Conservation (phyloP, 345 rosid species). For the Salix viminalis region DNA sequence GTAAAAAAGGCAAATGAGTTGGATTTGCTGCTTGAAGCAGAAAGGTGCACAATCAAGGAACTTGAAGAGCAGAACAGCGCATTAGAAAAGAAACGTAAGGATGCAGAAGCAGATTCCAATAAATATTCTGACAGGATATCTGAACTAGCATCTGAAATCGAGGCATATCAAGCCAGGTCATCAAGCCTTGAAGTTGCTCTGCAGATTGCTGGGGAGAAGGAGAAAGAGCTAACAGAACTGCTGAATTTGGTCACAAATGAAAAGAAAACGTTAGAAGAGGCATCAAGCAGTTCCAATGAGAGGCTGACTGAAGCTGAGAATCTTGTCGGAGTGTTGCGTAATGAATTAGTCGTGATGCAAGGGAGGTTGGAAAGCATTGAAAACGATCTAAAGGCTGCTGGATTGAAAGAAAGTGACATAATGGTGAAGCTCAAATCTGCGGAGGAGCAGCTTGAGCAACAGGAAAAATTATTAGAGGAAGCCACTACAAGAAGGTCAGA, state of each 20-base stretch:
- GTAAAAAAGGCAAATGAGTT: constrained; percentile 67
- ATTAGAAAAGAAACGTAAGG: constrained; percentile 62
- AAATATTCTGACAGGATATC: constrained; percentile 44
- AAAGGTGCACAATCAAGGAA: constrained; percentile 81
- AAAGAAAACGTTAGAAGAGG: constrained; percentile 66
- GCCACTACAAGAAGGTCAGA: constrained; percentile 49
- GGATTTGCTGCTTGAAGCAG: constrained; percentile 88
- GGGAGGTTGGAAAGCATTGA: constrained; percentile 58
- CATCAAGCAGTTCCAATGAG: constrained; percentile 36
- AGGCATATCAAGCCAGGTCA: constrained; percentile 59
- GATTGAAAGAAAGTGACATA: constrained; percentile 55
- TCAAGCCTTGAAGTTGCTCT: constrained; percentile 71
- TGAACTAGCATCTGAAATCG: constrained; percentile 66
- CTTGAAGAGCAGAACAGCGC: constrained; percentile 72
- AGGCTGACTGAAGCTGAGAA: constrained; percentile 71
- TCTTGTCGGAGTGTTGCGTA: constrained; percentile 58
- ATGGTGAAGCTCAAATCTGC: constrained; percentile 71
- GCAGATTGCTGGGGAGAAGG: constrained; percentile 56
- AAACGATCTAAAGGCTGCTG: constrained; percentile 58
- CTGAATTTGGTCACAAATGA: constrained; percentile 52
- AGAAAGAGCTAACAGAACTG: constrained; percentile 53
- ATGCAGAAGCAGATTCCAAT: constrained; percentile 61
- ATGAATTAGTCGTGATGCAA: constrained; percentile 60
- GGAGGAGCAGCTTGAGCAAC: constrained; percentile 63
- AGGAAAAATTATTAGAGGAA: constrained; percentile 52